Evolutionary conservation across 768 basidiomycete species (phyloP).

Genomic region (Podaxis sp.): DNA sequence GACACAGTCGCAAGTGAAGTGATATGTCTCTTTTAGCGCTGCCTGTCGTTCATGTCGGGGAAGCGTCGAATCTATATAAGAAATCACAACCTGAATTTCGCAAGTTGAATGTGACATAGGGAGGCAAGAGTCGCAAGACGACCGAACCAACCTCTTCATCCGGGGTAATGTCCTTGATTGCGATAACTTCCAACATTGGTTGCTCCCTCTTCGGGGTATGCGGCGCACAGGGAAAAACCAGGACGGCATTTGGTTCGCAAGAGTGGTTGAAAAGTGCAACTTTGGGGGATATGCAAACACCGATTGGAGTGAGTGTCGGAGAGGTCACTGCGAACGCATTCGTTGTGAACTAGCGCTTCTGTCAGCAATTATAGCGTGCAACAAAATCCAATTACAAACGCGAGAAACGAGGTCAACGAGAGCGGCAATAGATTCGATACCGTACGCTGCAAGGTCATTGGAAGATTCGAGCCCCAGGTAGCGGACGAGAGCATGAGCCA

Average conservation of each 20-base stretch:
- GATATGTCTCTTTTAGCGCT: constrained; percentile 69
- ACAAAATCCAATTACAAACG: constrained; percentile 38
- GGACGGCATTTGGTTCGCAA: constrained; percentile 83
- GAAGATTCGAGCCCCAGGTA: constrained; percentile 66
- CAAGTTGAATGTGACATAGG: background rate
- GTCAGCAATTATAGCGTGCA: background rate
- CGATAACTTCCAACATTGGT: constrained; percentile 71
- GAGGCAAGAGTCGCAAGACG: background rate
- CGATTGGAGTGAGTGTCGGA: constrained; percentile 76
- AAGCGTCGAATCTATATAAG: constrained; percentile 85
- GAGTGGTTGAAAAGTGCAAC: constrained; percentile 87
- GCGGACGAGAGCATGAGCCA: constrained; percentile 73
- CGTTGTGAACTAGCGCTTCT: constrained; percentile 67
- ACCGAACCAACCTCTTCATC: constrained; percentile 65
- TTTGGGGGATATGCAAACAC: constrained; percentile 78
- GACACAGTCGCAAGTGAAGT: constrained; percentile 70
- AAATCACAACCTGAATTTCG: constrained; percentile 61
- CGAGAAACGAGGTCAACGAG: constrained; percentile 73
- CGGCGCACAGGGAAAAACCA: constrained; percentile 78
- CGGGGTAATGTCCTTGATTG: constrained; percentile 58
- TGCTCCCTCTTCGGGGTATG: constrained; percentile 35
- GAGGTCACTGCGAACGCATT: constrained; percentile 90
- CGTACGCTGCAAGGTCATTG: constrained; percentile 56
- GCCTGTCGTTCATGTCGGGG: constrained; percentile 55
- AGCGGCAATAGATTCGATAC: constrained; percentile 56